These are phyloP conservation scores for Beauveria caledonica DNA, from an alignment of 2,329 filamentous ascomycete genomes.

Conservation along the genomic window DNA sequence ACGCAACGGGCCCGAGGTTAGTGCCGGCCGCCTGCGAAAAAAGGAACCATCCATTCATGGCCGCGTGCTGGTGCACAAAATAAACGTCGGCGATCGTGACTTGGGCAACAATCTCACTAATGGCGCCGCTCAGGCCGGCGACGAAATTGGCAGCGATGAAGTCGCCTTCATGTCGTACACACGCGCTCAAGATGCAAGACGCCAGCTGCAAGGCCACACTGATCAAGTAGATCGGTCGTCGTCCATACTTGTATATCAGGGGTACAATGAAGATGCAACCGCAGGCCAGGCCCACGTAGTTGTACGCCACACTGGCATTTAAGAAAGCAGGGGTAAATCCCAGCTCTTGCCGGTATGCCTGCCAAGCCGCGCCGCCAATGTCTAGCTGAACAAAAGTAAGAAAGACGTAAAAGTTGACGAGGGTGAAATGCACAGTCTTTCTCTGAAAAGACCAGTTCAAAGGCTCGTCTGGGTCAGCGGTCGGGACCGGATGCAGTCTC, in stretches of 20 bases:
- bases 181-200: slow-evolving; percentile 15
- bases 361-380: slow-evolving; percentile 10
- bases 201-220: slow-evolving; percentile 14
- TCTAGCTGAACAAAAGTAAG: slow-evolving; percentile 58
- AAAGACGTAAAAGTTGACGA: slow-evolving; percentile 55
- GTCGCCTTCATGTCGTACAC: slow-evolving; percentile 13
- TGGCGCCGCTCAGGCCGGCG: slow-evolving; percentile 27
- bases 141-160: slow-evolving; percentile 16
- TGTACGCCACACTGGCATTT: slow-evolving; percentile 20
- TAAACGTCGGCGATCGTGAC: slow-evolving; percentile 29
- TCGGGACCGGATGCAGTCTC: not conserved
- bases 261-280: slow-evolving; percentile 28
- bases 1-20: slow-evolving; percentile 16
- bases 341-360: slow-evolving; percentile 18
- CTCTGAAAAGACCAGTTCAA: slow-evolving; percentile 5
- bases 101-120: slow-evolving; percentile 30
- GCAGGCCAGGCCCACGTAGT: slow-evolving; percentile 24
- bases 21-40: slow-evolving; percentile 20
- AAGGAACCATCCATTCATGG: slow-evolving; percentile 23
- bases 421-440: slow-evolving; percentile 27
- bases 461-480: not conserved
- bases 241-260: slow-evolving; percentile 26
- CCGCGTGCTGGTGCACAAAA: slow-evolving; percentile 22
- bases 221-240: slow-evolving; percentile 23
- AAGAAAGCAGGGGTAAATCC: slow-evolving; percentile 19